phyloP scores from a whole-genome alignment of 208 protist genomes.

The Leishmania mexicana region DNA sequence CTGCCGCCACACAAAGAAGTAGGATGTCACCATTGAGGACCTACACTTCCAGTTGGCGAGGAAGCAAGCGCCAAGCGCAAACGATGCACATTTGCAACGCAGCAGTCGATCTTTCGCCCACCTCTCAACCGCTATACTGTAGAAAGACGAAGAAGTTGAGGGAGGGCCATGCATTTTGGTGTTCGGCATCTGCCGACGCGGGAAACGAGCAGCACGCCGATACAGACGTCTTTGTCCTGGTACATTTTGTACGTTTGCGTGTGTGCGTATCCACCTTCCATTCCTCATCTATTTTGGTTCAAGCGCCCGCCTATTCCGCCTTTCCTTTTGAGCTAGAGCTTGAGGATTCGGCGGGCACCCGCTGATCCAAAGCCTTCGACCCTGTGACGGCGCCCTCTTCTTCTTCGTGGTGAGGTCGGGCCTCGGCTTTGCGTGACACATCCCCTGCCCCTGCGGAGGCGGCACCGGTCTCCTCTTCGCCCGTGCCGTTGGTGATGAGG shows the following conservation, averaged over 20 bases:
- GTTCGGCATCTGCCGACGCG: not conserved
- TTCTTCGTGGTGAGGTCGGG: not conserved
- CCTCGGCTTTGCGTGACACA: not conserved
- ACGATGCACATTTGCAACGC: not conserved
- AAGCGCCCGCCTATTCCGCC: not conserved
- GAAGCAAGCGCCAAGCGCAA: not conserved
- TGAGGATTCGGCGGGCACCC: not conserved
- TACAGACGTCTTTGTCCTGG: not conserved
- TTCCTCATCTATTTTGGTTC: not conserved
- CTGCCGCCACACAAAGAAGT: not conserved
- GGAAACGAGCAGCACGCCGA: not conserved
- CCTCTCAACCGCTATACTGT: not conserved
- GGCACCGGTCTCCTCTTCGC: not conserved
- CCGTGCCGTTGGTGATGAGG: conserved; percentile 13
- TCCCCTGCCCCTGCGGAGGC: not conserved
- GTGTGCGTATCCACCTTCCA: not conserved
- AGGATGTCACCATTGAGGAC: not conserved
- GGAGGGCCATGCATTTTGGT: not conserved
- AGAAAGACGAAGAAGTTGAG: not conserved
- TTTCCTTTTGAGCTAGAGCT: conserved; percentile 8
- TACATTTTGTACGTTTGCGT: not conserved
- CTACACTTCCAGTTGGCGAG: not conserved
- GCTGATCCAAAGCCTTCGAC: not conserved
- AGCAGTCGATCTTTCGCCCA: not conserved
- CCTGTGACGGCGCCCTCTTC: not conserved